Percentiles rank a stretch among this genome's conserved stretches.
Conservation (phyloP, 2,329 filamentous ascomycete species). For the Cercospora citrullina region DNA sequence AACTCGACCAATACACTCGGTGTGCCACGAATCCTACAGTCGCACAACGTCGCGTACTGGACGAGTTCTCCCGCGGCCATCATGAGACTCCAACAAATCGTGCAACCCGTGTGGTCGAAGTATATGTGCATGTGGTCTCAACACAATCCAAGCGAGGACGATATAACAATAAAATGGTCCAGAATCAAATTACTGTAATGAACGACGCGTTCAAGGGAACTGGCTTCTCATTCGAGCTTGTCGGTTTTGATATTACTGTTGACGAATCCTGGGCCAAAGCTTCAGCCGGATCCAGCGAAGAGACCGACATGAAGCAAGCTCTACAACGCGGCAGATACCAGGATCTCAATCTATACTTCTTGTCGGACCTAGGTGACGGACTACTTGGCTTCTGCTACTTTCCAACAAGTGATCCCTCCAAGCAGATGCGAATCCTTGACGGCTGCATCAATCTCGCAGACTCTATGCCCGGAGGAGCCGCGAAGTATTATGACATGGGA, state of each 20-base stretch:
- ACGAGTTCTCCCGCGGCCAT: conserved; percentile 2
- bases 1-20: not conserved
- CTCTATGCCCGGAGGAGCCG: conserved; percentile 52
- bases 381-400: conserved; percentile 15
- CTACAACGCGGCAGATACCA: conserved; percentile 54
- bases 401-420: conserved; percentile 42
- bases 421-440: conserved; percentile 44
- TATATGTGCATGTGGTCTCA: conserved; percentile 45
- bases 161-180: conserved; percentile 42
- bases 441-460: conserved; percentile 55
- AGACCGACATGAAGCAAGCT: conserved; percentile 50
- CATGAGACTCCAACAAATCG: not conserved
- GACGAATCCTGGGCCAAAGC: conserved; percentile 55
- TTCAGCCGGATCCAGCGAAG: conserved; percentile 46
- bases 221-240: conserved; percentile 50
- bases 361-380: conserved; percentile 47
- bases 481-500: conserved; percentile 46
- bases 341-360: conserved; percentile 58
- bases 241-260: conserved; percentile 49
- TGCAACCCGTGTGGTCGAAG: conserved; percentile 5
- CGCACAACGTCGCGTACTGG: conserved; percentile 5
- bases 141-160: conserved; percentile 35
- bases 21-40: conserved; percentile 5
- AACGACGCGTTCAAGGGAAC: conserved; percentile 47
- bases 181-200: conserved; percentile 37